Evolutionary conservation across 306 rosid species (phyloP), one percentile per base, ranked within the genome.

Genomic region (Begonia loranthoides): DNA sequence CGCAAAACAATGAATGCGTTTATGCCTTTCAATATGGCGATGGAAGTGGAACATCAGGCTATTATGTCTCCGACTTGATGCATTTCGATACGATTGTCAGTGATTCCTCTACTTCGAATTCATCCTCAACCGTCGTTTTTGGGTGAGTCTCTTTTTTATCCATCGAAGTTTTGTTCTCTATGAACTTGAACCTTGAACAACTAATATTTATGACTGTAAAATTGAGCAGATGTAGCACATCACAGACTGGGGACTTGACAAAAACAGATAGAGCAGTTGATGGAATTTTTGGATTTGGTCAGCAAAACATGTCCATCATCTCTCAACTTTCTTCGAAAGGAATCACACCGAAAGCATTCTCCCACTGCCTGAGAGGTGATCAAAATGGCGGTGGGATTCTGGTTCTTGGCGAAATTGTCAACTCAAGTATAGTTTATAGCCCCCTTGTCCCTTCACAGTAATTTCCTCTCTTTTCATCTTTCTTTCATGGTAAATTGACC

Each of bases 31-130:
- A 87, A 62, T 87, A 87, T 57, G 96, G 96, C 55, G 96, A 87
- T 63, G 96, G 96, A 5, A 87, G 96, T 54, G 96, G 96, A 41
- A 81, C 96, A 51, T 76, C 93, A 3, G 96, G 96, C 50, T 87
- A 78, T 66, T 87, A 84, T 6, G 83, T 83, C 46, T 72, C 85
- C 0, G 96, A 87, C 57, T 57, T 70, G 73, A 66, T 87, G 81
- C 81, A 79, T 60, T 72, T 87, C 4, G 58, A 74, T 41, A 64
- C 76, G 13, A 72, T 87, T 59, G 66, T 76, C 33, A 79, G 76
- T 48, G 78, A 80, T 50, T 59, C 93, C 3, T n/a, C 84, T 54
- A 62, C 62, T 21, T 61, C 81, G 13, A 87, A 84, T 73, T 56
- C 87, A 40, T 72, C 96, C 1, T 94, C 88, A 13, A 57, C 79